A percentile compares a stretch with the other conserved stretches of the same genome.
phyloP scores from a whole-genome alignment of 495 filamentous ascomycete species.

The Haplographium delicatum region DNA sequence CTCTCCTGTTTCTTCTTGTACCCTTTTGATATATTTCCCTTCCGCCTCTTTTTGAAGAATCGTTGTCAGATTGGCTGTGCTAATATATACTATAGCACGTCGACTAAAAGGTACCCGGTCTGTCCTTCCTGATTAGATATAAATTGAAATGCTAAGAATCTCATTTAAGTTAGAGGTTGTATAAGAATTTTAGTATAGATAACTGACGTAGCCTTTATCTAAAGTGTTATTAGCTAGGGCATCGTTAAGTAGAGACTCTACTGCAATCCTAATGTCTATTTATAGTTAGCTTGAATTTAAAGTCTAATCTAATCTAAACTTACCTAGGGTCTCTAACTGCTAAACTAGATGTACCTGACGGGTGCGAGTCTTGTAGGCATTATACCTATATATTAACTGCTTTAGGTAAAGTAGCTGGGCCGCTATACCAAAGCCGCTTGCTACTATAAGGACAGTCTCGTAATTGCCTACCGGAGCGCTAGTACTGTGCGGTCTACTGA shows the following conservation, averaged over 20 bases:
- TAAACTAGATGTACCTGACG: slow-evolving; percentile 11
- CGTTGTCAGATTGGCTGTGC: slow-evolving; percentile 12
- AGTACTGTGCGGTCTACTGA: slow-evolving; percentile 11
- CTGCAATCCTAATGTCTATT: slow-evolving; percentile 14
- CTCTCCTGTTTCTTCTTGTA: slow-evolving; percentile 15
- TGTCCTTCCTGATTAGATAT: not conserved
- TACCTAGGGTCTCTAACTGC: slow-evolving; percentile 11
- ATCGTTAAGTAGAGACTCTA: slow-evolving; percentile 14
- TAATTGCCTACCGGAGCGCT: slow-evolving; percentile 16
- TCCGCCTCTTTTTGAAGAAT: slow-evolving; percentile 16
- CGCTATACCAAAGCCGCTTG: slow-evolving; percentile 15
- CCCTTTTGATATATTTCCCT: slow-evolving; percentile 17
- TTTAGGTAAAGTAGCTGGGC: slow-evolving; percentile 10
- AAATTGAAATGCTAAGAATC: slow-evolving; percentile 11
- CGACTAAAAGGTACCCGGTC: slow-evolving; percentile 7
- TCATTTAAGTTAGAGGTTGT: slow-evolving; percentile 4
- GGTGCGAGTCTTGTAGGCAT: slow-evolving; percentile 10
- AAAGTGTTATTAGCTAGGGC: slow-evolving; percentile 14
- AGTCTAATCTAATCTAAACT: slow-evolving; percentile 10
- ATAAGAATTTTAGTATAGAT: slow-evolving; percentile 3
- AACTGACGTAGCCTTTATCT: slow-evolving; percentile 9
- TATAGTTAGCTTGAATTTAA: slow-evolving; percentile 9
- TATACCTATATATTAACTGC: slow-evolving; percentile 17
- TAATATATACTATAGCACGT: slow-evolving; percentile 17
- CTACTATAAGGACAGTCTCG: slow-evolving; percentile 14